Evolutionary conservation across 169 alveolate genomes (phyloP).

Genomic region (Perkinsus olseni): DNA sequence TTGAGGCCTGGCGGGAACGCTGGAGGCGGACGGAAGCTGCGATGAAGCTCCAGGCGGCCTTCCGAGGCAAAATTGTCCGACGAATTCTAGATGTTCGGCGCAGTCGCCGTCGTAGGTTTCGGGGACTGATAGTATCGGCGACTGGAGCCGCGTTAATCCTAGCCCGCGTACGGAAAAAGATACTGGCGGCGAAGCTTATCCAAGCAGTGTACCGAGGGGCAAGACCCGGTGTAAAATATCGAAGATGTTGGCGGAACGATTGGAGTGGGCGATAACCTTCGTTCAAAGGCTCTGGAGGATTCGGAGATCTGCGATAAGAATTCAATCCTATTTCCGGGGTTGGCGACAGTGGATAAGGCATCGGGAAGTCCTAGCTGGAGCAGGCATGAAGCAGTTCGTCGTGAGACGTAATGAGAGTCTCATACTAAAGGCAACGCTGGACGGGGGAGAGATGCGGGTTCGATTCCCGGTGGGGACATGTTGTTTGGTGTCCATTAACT

Average conservation of each 20-base stretch:
- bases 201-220: neutral
- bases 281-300: neutral
- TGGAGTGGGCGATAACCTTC: neutral
- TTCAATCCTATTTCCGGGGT: neutral
- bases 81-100: neutral
- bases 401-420: neutral
- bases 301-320: neutral
- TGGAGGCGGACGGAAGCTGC: neutral
- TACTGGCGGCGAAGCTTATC: neutral
- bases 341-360: neutral
- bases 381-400: neutral
- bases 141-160: neutral
- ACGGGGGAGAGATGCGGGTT: neutral
- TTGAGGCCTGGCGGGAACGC: neutral
- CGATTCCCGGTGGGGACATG: constrained; percentile 3
- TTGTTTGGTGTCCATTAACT: neutral
- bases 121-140: neutral
- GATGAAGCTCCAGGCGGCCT: neutral
- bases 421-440: neutral
- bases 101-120: neutral
- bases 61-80: neutral
- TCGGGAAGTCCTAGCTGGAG: neutral
- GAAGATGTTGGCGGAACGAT: neutral
- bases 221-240: neutral
- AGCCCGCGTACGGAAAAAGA: neutral